phyloP scores from a whole-genome alignment of 352 stramenopile species.

The Pythium grandisporangium region DNA sequence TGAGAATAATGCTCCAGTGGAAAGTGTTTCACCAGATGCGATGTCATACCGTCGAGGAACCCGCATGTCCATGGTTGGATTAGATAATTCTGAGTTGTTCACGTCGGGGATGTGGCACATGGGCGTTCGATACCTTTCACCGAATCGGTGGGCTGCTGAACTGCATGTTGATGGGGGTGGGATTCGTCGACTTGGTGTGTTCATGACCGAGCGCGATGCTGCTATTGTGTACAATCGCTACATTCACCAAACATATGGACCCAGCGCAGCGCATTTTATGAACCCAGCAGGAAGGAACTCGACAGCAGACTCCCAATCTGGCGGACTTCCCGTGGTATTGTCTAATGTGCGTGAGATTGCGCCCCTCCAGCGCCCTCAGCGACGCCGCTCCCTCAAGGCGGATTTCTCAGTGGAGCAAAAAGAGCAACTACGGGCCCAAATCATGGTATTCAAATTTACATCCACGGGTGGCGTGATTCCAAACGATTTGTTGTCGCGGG shows the following conservation, averaged over 20 bases:
- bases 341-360: slow-evolving; percentile 50
- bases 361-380: slow-evolving; percentile 26
- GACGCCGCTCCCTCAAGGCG: slow-evolving; percentile 35
- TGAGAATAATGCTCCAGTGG: slow-evolving; percentile 11
- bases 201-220: slow-evolving; percentile 62
- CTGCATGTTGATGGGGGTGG: slow-evolving; percentile 75
- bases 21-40: slow-evolving; percentile 15
- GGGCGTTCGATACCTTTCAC: slow-evolving; percentile 68
- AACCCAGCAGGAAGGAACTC: slow-evolving; percentile 49
- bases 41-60: slow-evolving; percentile 53
- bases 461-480: slow-evolving; percentile 70
- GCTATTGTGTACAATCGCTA: slow-evolving; percentile 82
- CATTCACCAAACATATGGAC: slow-evolving; percentile 79
- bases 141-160: slow-evolving; percentile 72
- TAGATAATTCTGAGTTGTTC: slow-evolving; percentile 74
- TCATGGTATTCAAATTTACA: slow-evolving; percentile 89
- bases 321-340: slow-evolving; percentile 28
- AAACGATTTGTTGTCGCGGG: slow-evolving; percentile 60
- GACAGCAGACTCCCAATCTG: slow-evolving; percentile 4
- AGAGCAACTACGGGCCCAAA: slow-evolving; percentile 81
- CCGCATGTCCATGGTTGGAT: slow-evolving; percentile 41
- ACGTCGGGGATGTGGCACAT: slow-evolving; percentile 78
- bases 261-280: slow-evolving; percentile 76
- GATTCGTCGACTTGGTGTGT: slow-evolving; percentile 69
- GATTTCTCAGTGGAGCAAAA: slow-evolving; percentile 79